Conservation (phyloP, 306 rosid species). For the Dicorynia guianensis region DNA sequence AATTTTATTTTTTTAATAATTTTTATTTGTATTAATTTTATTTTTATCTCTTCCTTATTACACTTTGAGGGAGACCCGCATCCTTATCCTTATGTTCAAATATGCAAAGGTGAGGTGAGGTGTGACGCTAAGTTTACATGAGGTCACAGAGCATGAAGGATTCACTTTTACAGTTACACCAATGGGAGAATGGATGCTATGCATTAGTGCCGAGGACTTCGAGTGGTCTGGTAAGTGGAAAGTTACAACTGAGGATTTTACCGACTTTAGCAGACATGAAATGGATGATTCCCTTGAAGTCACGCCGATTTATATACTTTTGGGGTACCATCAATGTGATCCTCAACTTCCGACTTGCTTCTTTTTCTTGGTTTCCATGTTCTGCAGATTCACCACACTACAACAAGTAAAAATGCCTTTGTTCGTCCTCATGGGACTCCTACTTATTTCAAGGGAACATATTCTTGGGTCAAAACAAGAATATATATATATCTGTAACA, state of each 20-base stretch:
- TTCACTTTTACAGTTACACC: too few relatives aligned
- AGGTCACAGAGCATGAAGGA: too few relatives aligned
- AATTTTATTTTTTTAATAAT: too few relatives aligned
- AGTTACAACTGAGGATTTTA: background rate
- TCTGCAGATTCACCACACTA: background rate
- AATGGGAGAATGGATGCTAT: too few relatives aligned
- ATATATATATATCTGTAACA: too few relatives aligned
- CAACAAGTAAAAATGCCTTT: background rate
- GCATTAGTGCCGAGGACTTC: background rate
- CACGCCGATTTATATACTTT: background rate
- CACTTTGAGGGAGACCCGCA: too few relatives aligned
- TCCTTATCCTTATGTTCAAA: too few relatives aligned
- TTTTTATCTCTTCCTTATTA: too few relatives aligned
- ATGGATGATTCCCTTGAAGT: background rate
- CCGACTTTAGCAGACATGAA: background rate
- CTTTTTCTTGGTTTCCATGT: background rate
- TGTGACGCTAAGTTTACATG: too few relatives aligned
- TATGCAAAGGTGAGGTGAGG: too few relatives aligned
- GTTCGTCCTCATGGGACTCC: background rate
- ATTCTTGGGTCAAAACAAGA: background rate
- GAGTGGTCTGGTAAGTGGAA: background rate
- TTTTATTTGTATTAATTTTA: too few relatives aligned
- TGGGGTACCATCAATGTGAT: background rate
- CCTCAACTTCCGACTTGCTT: background rate
- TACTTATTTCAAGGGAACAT: constrained; percentile 8